phyloP scores from a whole-genome alignment of 495 filamentous ascomycete genomes.

The Barbatosphaeria neglecta region DNA sequence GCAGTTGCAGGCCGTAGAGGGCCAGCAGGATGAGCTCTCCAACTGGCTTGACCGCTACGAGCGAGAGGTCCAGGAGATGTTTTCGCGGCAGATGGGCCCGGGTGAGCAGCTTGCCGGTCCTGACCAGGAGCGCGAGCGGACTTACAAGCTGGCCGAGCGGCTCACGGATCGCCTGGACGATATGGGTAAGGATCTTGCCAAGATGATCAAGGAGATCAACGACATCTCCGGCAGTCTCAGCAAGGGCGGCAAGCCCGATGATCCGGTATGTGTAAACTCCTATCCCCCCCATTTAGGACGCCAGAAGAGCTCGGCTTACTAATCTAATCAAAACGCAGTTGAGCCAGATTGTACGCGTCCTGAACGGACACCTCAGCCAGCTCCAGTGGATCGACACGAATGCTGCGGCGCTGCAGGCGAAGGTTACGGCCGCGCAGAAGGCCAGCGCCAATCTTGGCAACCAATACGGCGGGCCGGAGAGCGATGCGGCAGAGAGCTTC shows the following conservation, averaged over 20 bases:
- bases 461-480: conserved; percentile 42
- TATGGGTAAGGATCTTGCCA: conserved; percentile 79
- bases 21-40: conserved; percentile 79
- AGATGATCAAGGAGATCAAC: conserved; percentile 98
- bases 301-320: background rate
- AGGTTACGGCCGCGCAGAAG: conserved; percentile 70
- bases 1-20: conserved; percentile 76
- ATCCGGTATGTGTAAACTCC: conserved; percentile 58
- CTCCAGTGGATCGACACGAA: conserved; percentile 86
- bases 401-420: conserved; percentile 63
- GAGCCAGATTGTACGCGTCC: conserved; percentile 82
- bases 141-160: conserved; percentile 85
- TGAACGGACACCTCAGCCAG: conserved; percentile 81
- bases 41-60: conserved; percentile 83
- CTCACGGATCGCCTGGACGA: conserved; percentile 76
- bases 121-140: conserved; percentile 88
- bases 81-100: conserved; percentile 50
- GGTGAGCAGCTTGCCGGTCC: conserved; percentile 69
- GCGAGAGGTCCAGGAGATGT: conserved; percentile 74
- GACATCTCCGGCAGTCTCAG: conserved; percentile 67
- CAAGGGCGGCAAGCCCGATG: conserved; percentile 79
- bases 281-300: background rate
- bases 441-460: conserved; percentile 54
- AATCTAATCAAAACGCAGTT: conserved; percentile 45
- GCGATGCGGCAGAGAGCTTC: conserved; percentile 67